These are phyloP conservation scores for Graphilbum ipis-grandicollis DNA, from an alignment of 2,329 filamentous ascomycete species.

Conservation along the genomic window DNA sequence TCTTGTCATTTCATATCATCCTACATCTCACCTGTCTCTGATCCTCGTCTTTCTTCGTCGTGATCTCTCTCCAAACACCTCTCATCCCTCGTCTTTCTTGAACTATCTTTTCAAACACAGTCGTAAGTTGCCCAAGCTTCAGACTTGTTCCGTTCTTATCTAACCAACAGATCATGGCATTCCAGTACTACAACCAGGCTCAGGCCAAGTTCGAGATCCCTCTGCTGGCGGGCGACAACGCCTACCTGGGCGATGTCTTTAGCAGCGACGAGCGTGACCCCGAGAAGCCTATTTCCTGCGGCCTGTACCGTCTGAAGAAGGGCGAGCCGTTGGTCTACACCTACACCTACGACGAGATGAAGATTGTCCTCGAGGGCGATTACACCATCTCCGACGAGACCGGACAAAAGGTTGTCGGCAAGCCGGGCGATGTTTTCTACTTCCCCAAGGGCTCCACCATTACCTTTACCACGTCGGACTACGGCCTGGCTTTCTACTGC, in stretches of 20 bases:
- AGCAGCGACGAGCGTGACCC: neutral
- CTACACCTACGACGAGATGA: conserved; percentile 6
- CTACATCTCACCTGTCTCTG: too few relatives aligned
- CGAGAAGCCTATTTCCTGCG: conserved; percentile 3
- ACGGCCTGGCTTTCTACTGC: conserved; percentile 4
- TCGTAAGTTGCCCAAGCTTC: too few relatives aligned
- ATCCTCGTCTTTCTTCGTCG: too few relatives aligned
- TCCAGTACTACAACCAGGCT: conserved; percentile 3
- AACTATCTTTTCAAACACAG: too few relatives aligned
- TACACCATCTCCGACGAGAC: conserved; percentile 4
- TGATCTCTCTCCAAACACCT: too few relatives aligned
- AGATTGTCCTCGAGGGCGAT: conserved; percentile 4
- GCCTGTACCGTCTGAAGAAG: conserved; percentile 3
- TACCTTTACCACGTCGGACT: conserved; percentile 4
- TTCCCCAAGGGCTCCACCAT: conserved; percentile 4
- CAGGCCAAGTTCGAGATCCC: conserved; percentile 4
- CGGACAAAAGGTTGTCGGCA: conserved; percentile 1
- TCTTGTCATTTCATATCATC: too few relatives aligned
- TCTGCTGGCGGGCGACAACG: conserved; percentile 2
- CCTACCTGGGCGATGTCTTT: conserved; percentile 5
- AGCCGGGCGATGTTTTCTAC: conserved; percentile 4
- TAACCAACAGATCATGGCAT: neutral
- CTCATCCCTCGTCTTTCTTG: too few relatives aligned
- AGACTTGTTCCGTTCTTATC: neutral
- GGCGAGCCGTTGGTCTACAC: conserved; percentile 3